A percentile compares a stretch with the other conserved stretches of the same genome.
These are phyloP conservation scores for Diaporthe sp. DNA, from an alignment of 2,329 filamentous ascomycete genomes.

Conservation along the genomic window DNA sequence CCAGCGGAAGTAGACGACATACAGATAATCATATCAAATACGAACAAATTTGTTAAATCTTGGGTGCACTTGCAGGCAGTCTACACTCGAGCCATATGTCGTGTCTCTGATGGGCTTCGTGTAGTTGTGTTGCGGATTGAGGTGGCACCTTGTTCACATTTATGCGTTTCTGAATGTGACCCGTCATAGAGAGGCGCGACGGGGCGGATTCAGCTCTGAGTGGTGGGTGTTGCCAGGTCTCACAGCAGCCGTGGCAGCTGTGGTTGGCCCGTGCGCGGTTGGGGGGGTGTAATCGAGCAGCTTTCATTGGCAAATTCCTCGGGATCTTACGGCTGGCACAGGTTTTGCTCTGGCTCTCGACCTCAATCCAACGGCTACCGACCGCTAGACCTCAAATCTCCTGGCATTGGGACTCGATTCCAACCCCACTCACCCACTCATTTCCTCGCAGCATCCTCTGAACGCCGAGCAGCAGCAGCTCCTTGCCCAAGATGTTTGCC, in stretches of 20 bases:
- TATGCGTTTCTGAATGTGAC: slow-evolving; percentile 18
- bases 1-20: not conserved
- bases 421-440: slow-evolving; percentile 43
- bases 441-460: slow-evolving; percentile 45
- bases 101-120: too few species aligned
- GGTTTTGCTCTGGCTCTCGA: slow-evolving; percentile 36
- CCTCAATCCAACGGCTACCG: slow-evolving; percentile 36
- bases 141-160: not conserved
- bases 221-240: not conserved
- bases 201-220: not conserved
- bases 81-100: not conserved
- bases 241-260: slow-evolving; percentile 14
- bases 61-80: not conserved
- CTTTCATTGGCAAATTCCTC: slow-evolving; percentile 34
- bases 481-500: slow-evolving; percentile 83
- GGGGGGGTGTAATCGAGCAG: slow-evolving; percentile 28
- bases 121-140: not conserved
- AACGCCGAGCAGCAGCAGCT: slow-evolving; percentile 53
- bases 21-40: not conserved
- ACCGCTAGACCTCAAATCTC: slow-evolving; percentile 40
- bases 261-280: slow-evolving; percentile 18
- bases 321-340: slow-evolving; percentile 33
- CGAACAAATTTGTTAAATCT: too few species aligned
- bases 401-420: slow-evolving; percentile 51
- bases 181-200: slow-evolving; percentile 21